Percentiles rank a stretch among this genome's conserved stretches.
These are phyloP conservation scores for Cicer pinnatifidum DNA, from an alignment of 306 rosid genomes.

Conservation along the genomic window DNA sequence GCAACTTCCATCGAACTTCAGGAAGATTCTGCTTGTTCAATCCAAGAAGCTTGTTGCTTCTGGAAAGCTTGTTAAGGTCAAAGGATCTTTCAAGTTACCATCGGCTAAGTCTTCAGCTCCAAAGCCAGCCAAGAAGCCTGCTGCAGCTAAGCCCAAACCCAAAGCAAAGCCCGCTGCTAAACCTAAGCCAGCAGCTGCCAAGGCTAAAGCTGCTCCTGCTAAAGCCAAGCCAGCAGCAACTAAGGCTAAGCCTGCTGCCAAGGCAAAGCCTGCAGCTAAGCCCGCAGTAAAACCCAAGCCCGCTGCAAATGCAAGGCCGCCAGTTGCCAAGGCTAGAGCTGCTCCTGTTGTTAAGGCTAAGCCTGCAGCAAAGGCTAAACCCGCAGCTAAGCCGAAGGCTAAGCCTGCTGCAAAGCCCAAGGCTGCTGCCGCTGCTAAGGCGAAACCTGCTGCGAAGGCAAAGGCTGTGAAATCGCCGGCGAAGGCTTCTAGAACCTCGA, in stretches of 20 bases:
- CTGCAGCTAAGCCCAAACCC: slow-evolving; percentile 48
- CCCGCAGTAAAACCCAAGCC: slow-evolving; percentile 49
- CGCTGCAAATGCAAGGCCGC: slow-evolving; percentile 34
- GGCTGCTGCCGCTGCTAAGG: background rate
- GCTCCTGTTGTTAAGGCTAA: slow-evolving; percentile 54
- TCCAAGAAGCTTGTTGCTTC: slow-evolving; percentile 79
- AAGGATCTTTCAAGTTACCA: slow-evolving; percentile 68
- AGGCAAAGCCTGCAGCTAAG: slow-evolving; percentile 61
- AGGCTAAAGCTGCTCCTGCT: background rate
- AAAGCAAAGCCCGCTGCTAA: background rate
- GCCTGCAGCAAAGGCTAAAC: background rate
- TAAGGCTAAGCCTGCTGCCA: slow-evolving; percentile 48
- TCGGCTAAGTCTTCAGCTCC: slow-evolving; percentile 34
- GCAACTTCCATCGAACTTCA: slow-evolving; percentile 68
- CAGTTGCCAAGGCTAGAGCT: slow-evolving; percentile 11
- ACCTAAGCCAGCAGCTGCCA: background rate
- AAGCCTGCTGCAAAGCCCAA: slow-evolving; percentile 42
- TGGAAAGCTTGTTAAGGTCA: slow-evolving; percentile 68
- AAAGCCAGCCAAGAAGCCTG: slow-evolving; percentile 51
- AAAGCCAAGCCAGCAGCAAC: background rate
- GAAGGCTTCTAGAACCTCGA: slow-evolving; percentile 69
- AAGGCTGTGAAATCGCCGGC: slow-evolving; percentile 54
- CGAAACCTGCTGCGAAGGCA: slow-evolving; percentile 49
- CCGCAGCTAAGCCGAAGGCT: slow-evolving; percentile 43
- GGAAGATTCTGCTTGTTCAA: slow-evolving; percentile 67